Conservation (phyloP, 2,329 filamentous ascomycete species). For the Colletotrichum eremochloae region DNA sequence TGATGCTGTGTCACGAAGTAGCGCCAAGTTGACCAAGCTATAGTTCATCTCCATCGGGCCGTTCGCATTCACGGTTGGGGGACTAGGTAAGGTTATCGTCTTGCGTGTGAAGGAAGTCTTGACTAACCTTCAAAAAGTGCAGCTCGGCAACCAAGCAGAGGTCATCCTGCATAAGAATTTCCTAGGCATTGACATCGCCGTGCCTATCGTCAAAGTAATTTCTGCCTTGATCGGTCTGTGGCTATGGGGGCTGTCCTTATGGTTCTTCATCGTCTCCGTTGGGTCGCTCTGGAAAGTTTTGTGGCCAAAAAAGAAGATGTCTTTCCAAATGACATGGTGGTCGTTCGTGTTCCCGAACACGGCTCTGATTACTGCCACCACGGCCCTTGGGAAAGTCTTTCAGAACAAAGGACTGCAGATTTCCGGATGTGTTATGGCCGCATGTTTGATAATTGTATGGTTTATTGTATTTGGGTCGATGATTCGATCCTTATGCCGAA, state of each 20-base stretch:
- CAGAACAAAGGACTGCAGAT: slow-evolving; percentile 72
- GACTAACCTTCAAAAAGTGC: slow-evolving; percentile 48
- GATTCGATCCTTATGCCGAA: slow-evolving; percentile 74
- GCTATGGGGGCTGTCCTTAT: slow-evolving; percentile 86
- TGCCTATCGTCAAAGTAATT: slow-evolving; percentile 61
- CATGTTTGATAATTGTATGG: slow-evolving; percentile 77
- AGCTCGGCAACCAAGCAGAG: slow-evolving; percentile 59
- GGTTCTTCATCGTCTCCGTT: slow-evolving; percentile 87
- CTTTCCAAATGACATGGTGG: slow-evolving; percentile 89
- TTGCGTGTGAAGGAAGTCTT: background rate
- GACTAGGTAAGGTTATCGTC: slow-evolving; percentile 52
- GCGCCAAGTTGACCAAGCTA: background rate
- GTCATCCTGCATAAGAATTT: slow-evolving; percentile 60
- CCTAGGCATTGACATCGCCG: slow-evolving; percentile 56
- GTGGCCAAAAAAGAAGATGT: slow-evolving; percentile 68
- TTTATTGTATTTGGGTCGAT: slow-evolving; percentile 77
- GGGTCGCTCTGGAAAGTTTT: slow-evolving; percentile 80
- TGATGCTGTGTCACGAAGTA: background rate
- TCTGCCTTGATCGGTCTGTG: slow-evolving; percentile 77
- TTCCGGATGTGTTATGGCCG: slow-evolving; percentile 76
- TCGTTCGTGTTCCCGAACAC: slow-evolving; percentile 88
- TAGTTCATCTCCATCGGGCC: slow-evolving; percentile 86
- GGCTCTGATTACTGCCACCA: slow-evolving; percentile 79
- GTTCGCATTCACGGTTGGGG: slow-evolving; percentile 69
- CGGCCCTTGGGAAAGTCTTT: slow-evolving; percentile 76